Base-by-base conservation (phyloP, 1,139 yeast species). In the Geotrichum citri-aurantii region DNA sequence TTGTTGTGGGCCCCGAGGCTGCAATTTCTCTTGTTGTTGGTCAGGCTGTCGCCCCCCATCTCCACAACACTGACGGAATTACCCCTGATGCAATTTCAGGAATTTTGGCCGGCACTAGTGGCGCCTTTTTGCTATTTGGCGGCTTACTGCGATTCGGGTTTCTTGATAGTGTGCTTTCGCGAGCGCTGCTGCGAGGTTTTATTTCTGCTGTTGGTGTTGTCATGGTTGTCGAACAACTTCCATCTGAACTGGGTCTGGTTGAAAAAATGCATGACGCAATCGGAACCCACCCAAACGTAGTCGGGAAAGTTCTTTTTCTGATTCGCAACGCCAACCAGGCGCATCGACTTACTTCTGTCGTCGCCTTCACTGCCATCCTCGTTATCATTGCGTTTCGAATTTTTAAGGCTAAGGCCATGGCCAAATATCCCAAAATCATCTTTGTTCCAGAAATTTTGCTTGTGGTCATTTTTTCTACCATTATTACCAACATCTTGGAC, bases 1-100 rank as follows among this genome's bases (percentile, higher is more conserved):
- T 93, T 96, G 87, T 92, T 58, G 96, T 92, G 7, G 98, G 98
- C 0, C 99, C 99, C 0, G 99, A 93, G 69, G 95, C 93, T 8
- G 96, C 98, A 1, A 87, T 92, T 31, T 88, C 96, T 1, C 78
- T 93, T 69, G 86, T 93, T 49, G 89, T 93, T 2, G 98, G 98
- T 2, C 96, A 90, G 69, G 91, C 95, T 0, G 86, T 91, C n/a
- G 90, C 88, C 63, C 76, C 76, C 1, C 74, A 71, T 54, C 61
- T n/a, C 40, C 58, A 64, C 31, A 63, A 62, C n/a, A 66, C 64
- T 31, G 61, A 64, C 4, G 60, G 61, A 14, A 84, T 87, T 12
- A 81, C 81, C 59, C 83, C 91, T 0, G 77, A 86, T 51, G 88
- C 86, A 63, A 76, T 86, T 26, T 85, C 90, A 3, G 87, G 88